phyloP scores from a whole-genome alignment of 2,329 filamentous ascomycete genomes.

The Sporothrix globosa region DNA sequence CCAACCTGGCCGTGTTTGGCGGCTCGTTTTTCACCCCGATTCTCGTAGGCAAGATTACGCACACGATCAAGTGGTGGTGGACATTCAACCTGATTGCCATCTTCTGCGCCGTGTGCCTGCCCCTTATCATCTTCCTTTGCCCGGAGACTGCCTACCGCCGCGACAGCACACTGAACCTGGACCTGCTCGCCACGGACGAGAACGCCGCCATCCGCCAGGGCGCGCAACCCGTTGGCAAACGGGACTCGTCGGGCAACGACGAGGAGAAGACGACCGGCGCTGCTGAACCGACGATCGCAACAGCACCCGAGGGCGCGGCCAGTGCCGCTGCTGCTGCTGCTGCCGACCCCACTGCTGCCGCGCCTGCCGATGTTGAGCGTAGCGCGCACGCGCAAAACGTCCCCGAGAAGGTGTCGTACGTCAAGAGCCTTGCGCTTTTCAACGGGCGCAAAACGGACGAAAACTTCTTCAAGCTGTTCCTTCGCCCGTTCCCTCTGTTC shows the following conservation, averaged over 20 bases:
- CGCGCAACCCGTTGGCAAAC: conserved; percentile 10
- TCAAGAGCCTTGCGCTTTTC: conserved; percentile 68
- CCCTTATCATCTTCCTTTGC: conserved; percentile 74
- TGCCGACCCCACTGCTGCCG: conserved; percentile 27
- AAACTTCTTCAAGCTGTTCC: conserved; percentile 63
- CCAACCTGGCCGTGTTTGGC: conserved; percentile 61
- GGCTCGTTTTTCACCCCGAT: conserved; percentile 74
- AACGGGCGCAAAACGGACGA: conserved; percentile 83
- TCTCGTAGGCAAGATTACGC: conserved; percentile 84
- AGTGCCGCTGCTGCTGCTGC: conserved; percentile 28
- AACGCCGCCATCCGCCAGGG: conserved; percentile 1
- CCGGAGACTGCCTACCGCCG: conserved; percentile 83
- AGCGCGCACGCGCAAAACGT: conserved; percentile 22
- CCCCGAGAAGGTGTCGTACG: conserved; percentile 60
- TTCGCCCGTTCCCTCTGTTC: conserved; percentile 82
- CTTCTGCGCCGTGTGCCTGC: conserved; percentile 71
- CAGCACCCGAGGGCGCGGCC: not conserved
- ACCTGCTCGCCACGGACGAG: conserved; percentile 54
- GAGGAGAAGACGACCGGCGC: conserved; percentile 28
- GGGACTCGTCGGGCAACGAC: conserved; percentile 32
- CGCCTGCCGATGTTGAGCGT: conserved; percentile 8
- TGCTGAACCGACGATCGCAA: conserved; percentile 27
- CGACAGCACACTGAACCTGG: conserved; percentile 68
- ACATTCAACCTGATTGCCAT: conserved; percentile 88
- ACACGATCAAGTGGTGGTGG: conserved; percentile 79